Evolutionary conservation across 2,329 filamentous ascomycete genomes (phyloP).

Genomic region (Phialophora tarda): DNA sequence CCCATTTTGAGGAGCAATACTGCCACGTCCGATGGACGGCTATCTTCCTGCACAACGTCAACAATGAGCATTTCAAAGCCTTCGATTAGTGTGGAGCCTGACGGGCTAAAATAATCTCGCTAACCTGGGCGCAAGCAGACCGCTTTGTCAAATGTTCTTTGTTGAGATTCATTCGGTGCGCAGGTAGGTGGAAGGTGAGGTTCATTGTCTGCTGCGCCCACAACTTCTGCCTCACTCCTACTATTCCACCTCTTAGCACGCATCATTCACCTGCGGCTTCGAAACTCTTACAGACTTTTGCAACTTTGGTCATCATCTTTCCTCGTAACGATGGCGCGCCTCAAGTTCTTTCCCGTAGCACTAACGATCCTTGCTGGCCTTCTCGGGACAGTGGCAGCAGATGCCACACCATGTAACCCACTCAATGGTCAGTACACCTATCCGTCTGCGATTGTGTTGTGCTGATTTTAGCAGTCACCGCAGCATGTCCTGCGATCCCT

Average conservation of each 20-base stretch:
- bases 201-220: slow-evolving; percentile 27
- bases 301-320: background rate
- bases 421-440: slow-evolving; percentile 26
- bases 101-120: background rate
- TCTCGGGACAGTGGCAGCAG: slow-evolving; percentile 18
- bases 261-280: background rate
- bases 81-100: background rate
- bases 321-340: slow-evolving; percentile 16
- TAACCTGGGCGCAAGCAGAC: slow-evolving; percentile 19
- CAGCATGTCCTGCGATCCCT: slow-evolving; percentile 71
- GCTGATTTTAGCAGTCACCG: slow-evolving; percentile 23
- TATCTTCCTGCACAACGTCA: background rate
- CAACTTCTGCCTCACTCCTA: slow-evolving; percentile 1
- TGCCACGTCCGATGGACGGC: background rate
- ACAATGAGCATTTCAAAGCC: background rate
- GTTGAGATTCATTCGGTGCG: slow-evolving; percentile 4
- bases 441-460: background rate
- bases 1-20: background rate
- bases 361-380: slow-evolving; percentile 10
- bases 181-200: slow-evolving; percentile 12
- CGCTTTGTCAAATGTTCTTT: slow-evolving; percentile 27
- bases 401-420: slow-evolving; percentile 27
- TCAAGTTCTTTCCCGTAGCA: slow-evolving; percentile 11
- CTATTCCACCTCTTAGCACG: slow-evolving; percentile 7
- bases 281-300: background rate